phyloP scores from a whole-genome alignment of 2,329 filamentous ascomycete genomes.

The Massarina eburnea region DNA sequence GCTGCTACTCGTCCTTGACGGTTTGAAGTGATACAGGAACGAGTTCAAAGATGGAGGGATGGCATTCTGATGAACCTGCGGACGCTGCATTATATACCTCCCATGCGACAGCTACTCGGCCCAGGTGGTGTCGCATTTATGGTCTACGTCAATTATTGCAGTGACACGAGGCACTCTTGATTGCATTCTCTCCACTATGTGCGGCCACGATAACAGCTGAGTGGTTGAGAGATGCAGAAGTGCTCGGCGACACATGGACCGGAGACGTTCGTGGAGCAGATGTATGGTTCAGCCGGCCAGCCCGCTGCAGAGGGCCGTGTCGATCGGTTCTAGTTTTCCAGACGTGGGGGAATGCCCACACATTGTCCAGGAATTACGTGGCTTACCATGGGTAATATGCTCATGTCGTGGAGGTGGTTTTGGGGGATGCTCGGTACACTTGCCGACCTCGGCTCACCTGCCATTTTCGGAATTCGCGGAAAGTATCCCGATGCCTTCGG shows the following conservation, averaged over 20 bases:
- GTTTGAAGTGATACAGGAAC: not conserved
- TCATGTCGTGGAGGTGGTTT: not conserved
- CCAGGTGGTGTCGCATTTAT: not conserved
- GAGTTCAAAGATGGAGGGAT: not conserved
- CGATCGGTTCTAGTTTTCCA: not conserved
- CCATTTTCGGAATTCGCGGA: not conserved
- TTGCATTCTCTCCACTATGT: not conserved
- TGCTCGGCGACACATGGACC: conserved; percentile 13
- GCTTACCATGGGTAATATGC: not conserved
- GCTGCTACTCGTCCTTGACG: not conserved
- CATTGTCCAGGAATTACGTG: not conserved
- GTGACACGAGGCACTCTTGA: conserved; percentile 1
- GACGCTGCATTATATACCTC: conserved; percentile 6
- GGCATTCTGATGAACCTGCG: not conserved
- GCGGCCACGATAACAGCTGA: conserved; percentile 1
- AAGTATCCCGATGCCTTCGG: not conserved
- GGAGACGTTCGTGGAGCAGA: not conserved
- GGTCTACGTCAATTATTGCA: conserved; percentile 3
- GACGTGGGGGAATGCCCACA: not conserved
- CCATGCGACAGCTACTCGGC: conserved; percentile 3
- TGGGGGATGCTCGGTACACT: not conserved
- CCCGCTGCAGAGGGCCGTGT: conserved; percentile 1
- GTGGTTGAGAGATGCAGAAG: conserved; percentile 2
- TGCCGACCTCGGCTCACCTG: conserved; percentile 1
- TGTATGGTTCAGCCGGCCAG: not conserved